These are phyloP conservation scores for Bretschneidera sinensis DNA, from an alignment of 345 rosid species.

Conservation along the genomic window DNA sequence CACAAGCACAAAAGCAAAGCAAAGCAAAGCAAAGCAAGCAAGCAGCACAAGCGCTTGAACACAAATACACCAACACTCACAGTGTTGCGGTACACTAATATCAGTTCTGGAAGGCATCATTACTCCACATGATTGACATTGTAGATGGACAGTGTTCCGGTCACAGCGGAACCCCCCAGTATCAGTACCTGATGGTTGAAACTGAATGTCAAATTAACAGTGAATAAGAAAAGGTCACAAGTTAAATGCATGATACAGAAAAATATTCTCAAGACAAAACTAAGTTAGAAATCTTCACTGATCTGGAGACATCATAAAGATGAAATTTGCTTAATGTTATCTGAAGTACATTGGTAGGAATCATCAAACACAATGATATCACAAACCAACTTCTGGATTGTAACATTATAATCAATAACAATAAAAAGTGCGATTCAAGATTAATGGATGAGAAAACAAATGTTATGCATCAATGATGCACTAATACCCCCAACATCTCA, in stretches of 20 bases:
- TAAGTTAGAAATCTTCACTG: no score
- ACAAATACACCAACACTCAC: conserved; percentile 39
- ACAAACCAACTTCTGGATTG: no score
- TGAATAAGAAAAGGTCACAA: conserved; percentile 7
- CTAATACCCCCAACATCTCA: not conserved
- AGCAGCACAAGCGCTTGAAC: not conserved
- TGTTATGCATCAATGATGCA: not conserved
- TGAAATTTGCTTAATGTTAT: no score
- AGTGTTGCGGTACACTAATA: conserved; percentile 62
- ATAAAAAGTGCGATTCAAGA: not conserved
- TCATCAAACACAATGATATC: no score
- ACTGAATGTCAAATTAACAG: conserved; percentile 8
- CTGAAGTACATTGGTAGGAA: no score
- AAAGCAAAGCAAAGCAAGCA: no score
- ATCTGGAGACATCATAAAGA: no score
- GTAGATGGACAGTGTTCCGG: conserved; percentile 56
- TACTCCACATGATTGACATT: conserved; percentile 80
- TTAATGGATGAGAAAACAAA: not conserved
- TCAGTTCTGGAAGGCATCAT: conserved; percentile 80
- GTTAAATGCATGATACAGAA: no score
- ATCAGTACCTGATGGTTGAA: conserved; percentile 38
- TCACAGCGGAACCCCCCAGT: conserved; percentile 63
- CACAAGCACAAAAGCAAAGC: not conserved
- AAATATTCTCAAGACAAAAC: no score
- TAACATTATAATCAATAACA: conserved; percentile 1